Conservation (phyloP, 2,329 filamentous ascomycete species). For the Magnaporthiopsis incrustans region DNA sequence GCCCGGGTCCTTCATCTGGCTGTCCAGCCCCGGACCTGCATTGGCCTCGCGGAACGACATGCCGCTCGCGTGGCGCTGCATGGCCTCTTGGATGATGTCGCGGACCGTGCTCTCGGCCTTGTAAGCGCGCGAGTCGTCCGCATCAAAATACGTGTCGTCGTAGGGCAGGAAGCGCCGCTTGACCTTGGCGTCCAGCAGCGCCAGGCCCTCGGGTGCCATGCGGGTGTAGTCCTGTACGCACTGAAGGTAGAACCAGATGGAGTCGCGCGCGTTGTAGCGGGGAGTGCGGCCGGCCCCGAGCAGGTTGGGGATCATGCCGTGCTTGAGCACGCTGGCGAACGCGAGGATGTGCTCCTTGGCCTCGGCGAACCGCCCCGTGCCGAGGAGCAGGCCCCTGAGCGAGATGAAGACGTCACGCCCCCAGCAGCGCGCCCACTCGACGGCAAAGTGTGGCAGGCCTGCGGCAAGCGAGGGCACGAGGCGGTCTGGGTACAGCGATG, state of each 20-base stretch:
- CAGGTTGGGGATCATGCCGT: constrained; percentile 96
- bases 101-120: constrained; percentile 74
- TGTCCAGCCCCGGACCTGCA: constrained; percentile 78
- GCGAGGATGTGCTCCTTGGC: constrained; percentile 91
- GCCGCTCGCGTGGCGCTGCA: constrained; percentile 84
- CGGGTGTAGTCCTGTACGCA: constrained; percentile 88
- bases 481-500: constrained; percentile 81
- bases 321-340: constrained; percentile 93
- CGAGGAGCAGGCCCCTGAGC: constrained; percentile 81
- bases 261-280: constrained; percentile 92
- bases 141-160: constrained; percentile 88
- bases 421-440: constrained; percentile 94
- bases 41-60: constrained; percentile 94
- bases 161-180: constrained; percentile 86
- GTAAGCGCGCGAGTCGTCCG: constrained; percentile 76
- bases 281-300: constrained; percentile 78
- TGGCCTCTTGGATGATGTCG: constrained; percentile 85
- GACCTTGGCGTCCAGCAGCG: constrained; percentile 68
- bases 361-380: constrained; percentile 79
- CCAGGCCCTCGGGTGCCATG: constrained; percentile 68
- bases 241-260: constrained; percentile 96
- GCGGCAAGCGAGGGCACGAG: constrained; percentile 82
- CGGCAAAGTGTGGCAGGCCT: constrained; percentile 87
- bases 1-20: constrained; percentile 85
- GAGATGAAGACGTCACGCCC: constrained; percentile 97